Percentiles rank a stretch among this genome's conserved stretches.
Conservation (phyloP, 805 yeast species). For the Yueomyces sinensis region DNA sequence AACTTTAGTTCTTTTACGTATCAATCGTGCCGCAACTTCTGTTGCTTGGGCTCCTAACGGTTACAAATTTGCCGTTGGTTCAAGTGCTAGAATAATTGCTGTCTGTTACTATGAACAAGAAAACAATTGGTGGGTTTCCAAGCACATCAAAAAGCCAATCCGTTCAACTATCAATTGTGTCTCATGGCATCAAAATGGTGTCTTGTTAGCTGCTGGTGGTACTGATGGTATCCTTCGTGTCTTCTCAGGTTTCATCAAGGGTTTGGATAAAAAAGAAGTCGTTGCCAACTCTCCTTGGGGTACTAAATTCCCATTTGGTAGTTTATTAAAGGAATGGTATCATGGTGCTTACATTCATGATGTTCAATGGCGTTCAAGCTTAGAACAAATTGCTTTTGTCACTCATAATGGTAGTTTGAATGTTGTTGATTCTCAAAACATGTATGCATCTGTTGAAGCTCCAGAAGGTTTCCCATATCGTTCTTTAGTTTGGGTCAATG, state of each 20-base stretch:
- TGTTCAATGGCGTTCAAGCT: slow-evolving; percentile 71
- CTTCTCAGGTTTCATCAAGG: slow-evolving; percentile 79
- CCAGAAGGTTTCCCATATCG: slow-evolving; percentile 59
- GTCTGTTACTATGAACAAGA: slow-evolving; percentile 92
- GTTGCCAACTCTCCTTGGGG: slow-evolving; percentile 73
- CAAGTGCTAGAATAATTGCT: slow-evolving; percentile 88
- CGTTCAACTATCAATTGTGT: slow-evolving; percentile 72
- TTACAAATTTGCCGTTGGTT: slow-evolving; percentile 92
- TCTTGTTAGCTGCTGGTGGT: slow-evolving; percentile 78
- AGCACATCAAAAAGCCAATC: slow-evolving; percentile 92
- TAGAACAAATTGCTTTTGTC: slow-evolving; percentile 66
- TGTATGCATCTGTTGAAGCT: slow-evolving; percentile 11
- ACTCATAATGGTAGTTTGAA: slow-evolving; percentile 80
- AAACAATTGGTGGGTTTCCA: slow-evolving; percentile 99
- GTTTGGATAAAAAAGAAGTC: slow-evolving; percentile 54
- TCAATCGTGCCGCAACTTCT: slow-evolving; percentile 88
- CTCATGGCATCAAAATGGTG: slow-evolving; percentile 90
- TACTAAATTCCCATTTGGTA: slow-evolving; percentile 87
- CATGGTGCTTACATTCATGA: slow-evolving; percentile 87
- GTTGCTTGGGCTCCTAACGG: slow-evolving; percentile 95
- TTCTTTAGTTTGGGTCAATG: slow-evolving; percentile 55
- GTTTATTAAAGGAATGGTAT: slow-evolving; percentile 32
- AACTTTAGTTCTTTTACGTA: slow-evolving; percentile 81
- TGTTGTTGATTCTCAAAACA: slow-evolving; percentile 46
- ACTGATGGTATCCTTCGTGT: slow-evolving; percentile 90